A percentile compares a stretch with the other conserved stretches of the same genome.
Evolutionary conservation across 2,329 filamentous ascomycete genomes (phyloP).

Genomic region (Calycina marina): DNA sequence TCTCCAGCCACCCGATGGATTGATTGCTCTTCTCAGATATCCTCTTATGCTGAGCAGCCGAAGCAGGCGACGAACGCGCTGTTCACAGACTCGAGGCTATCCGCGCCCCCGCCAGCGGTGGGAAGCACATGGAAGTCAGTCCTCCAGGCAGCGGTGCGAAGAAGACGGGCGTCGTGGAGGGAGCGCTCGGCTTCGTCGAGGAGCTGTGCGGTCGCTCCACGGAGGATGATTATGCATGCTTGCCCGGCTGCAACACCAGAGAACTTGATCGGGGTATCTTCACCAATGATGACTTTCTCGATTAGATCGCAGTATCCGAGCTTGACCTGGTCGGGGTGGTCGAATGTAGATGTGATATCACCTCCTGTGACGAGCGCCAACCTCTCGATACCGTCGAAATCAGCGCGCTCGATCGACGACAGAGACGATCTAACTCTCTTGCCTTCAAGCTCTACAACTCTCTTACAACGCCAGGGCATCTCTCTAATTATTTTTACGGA

Average conservation of each 20-base stretch:
- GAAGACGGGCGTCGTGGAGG: conserved; percentile 86
- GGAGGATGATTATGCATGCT: conserved; percentile 92
- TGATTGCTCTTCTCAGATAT: no score
- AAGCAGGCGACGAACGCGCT: no score
- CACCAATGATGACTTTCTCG: conserved; percentile 95
- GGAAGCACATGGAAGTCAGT: no score
- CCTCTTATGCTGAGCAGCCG: no score
- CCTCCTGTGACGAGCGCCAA: conserved; percentile 90
- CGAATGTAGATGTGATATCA: conserved; percentile 95
- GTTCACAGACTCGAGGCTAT: no score
- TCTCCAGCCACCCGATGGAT: no score
- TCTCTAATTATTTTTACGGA: no score
- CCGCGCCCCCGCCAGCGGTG: no score
- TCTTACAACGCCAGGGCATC: no score
- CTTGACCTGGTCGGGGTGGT: conserved; percentile 94
- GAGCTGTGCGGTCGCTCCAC: conserved; percentile 91
- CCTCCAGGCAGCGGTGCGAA: no score
- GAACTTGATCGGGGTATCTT: conserved; percentile 95
- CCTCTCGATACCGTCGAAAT: conserved; percentile 96
- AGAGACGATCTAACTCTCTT: no score
- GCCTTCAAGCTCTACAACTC: no score
- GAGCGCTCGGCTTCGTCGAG: conserved; percentile 94
- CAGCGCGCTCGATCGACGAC: conserved; percentile 96
- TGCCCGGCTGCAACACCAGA: conserved; percentile 87
- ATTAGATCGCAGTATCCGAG: conserved; percentile 90